Evolutionary conservation across 805 yeast species (phyloP).

Genomic region (Metschnikowia matae): DNA sequence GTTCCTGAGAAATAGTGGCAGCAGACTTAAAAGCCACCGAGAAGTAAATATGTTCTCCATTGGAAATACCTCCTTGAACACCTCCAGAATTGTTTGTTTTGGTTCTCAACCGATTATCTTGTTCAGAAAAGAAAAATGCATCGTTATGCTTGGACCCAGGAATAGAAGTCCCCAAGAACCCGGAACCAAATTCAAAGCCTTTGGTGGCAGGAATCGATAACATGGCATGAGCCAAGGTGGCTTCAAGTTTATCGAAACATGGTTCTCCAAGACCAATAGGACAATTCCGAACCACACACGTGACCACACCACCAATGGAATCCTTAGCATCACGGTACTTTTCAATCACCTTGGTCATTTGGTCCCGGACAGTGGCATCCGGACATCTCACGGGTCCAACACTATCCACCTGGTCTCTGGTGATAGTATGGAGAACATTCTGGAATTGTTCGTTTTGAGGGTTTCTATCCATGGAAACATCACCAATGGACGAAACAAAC

Average conservation of each 20-base stretch:
- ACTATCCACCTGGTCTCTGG: constrained; percentile 84
- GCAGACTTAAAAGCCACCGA: constrained; percentile 97
- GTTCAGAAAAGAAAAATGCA: constrained; percentile 63
- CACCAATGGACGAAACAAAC: constrained; percentile 91
- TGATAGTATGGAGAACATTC: constrained; percentile 63
- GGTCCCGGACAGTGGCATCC: constrained; percentile 60
- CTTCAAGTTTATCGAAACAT: constrained; percentile 94
- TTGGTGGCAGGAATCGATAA: constrained; percentile 95
- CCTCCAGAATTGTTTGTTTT: constrained; percentile 93
- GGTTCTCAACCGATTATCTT: constrained; percentile 68
- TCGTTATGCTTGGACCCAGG: constrained; percentile 96
- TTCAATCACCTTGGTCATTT: constrained; percentile 85
- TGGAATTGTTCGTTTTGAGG: constrained; percentile 62
- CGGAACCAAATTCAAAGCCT: constrained; percentile 97
- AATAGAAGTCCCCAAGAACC: constrained; percentile 82
- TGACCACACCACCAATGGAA: constrained; percentile 96
- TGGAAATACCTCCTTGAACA: constrained; percentile 95
- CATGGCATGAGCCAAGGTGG: constrained; percentile 96
- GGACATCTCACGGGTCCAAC: constrained; percentile 95
- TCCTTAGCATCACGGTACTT: constrained; percentile 80
- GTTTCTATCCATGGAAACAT: constrained; percentile 69
- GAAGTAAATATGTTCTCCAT: constrained; percentile 93
- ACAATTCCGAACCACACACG: constrained; percentile 91
- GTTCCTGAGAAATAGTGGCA: constrained; percentile 94
- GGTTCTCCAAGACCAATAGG: constrained; percentile 99